Base-by-base conservation (phyloP, 1,284 basidiomycete genomes). In the Termitomyces sp. region DNA sequence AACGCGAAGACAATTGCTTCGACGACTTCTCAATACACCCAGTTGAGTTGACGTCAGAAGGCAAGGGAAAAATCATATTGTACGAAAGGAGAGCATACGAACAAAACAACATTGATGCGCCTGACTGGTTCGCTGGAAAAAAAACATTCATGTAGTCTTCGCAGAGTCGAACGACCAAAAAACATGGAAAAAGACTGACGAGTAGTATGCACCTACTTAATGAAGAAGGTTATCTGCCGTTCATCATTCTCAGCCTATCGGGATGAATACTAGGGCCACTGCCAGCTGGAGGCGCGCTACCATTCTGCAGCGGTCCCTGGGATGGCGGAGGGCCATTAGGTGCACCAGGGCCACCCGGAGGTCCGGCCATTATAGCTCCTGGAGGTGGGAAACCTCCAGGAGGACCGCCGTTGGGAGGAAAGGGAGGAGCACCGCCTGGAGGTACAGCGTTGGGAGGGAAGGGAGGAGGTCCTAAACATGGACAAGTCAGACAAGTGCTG, bases 161-260 rank as follows among this genome's bases (percentile, higher is more conserved):
- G 6, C 14, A 46, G 24, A 6, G 21, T 26, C 35, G 45, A 26
- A 21, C 34, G 13, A 34, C 33, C 53, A 28, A 37, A 14, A 14
- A 49, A 53, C 43, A 26, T 14, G 24, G 19, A 50, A 28, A 44
- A 45, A 45, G 16, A 57, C 41, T 16, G 19, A 50, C 30, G 35
- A 40, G 30, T 28, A 33, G 11, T 21, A 41, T 44, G 10, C 28
- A 48, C 52, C 52, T 56, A 50, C 44, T 42, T 33, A 26, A 40
- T 24, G 33, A 35, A 51, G 5, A 40, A 34, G 10, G n/a, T 57
- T 59, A 62, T 60, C 66, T 65, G 38, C 62, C 58, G 47, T 74
- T 80, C 84, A 93, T 83, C 89, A 93, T 92, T 55, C 89, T 77
- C 66, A 91, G 62, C 56, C 91, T 78, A 70, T 93, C 91, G n/a